Evolutionary conservation across 2,329 filamentous ascomycete genomes (phyloP).

Genomic region (Aspergillus glaucus): DNA sequence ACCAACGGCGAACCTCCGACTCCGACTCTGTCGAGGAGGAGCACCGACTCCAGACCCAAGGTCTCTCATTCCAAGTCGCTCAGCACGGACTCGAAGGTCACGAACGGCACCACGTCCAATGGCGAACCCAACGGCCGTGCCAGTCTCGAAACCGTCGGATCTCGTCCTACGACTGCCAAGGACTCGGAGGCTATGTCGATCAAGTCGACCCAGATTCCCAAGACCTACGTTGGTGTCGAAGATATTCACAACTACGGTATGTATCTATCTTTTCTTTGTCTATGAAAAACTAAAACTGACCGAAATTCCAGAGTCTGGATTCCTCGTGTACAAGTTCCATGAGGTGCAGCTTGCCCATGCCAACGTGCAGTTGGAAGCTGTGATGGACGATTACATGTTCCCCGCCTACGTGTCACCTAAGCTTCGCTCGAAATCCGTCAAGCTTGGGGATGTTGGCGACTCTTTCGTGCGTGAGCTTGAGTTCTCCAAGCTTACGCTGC

Average conservation of each 20-base stretch:
- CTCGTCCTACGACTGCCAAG: slow-evolving; percentile 35
- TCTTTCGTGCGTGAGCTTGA: slow-evolving; percentile 97
- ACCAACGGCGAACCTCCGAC: slow-evolving; percentile 15
- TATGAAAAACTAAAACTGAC: slow-evolving; percentile 26
- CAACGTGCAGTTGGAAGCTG: slow-evolving; percentile 73
- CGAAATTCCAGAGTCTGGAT: slow-evolving; percentile 63
- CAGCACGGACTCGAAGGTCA: slow-evolving; percentile 24
- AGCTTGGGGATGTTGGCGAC: slow-evolving; percentile 86
- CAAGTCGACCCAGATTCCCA: slow-evolving; percentile 53
- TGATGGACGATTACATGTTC: slow-evolving; percentile 93
- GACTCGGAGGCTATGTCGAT: slow-evolving; percentile 42
- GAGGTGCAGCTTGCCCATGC: slow-evolving; percentile 76
- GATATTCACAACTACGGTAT: slow-evolving; percentile 72
- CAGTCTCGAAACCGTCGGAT: slow-evolving; percentile 28
- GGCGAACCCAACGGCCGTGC: slow-evolving; percentile 28
- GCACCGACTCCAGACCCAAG: slow-evolving; percentile 23
- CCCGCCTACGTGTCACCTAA: slow-evolving; percentile 78
- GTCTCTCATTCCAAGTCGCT: slow-evolving; percentile 21
- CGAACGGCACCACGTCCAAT: slow-evolving; percentile 11
- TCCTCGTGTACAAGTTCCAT: slow-evolving; percentile 90
- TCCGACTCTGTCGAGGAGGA: slow-evolving; percentile 19
- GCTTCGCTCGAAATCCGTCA: slow-evolving; percentile 61
- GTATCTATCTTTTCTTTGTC: slow-evolving; percentile 13
- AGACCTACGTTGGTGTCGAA: slow-evolving; percentile 70
- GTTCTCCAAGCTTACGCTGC: slow-evolving; percentile 85